Base-by-base conservation (phyloP, 345 rosid genomes). In the Populus nigra region DNA sequence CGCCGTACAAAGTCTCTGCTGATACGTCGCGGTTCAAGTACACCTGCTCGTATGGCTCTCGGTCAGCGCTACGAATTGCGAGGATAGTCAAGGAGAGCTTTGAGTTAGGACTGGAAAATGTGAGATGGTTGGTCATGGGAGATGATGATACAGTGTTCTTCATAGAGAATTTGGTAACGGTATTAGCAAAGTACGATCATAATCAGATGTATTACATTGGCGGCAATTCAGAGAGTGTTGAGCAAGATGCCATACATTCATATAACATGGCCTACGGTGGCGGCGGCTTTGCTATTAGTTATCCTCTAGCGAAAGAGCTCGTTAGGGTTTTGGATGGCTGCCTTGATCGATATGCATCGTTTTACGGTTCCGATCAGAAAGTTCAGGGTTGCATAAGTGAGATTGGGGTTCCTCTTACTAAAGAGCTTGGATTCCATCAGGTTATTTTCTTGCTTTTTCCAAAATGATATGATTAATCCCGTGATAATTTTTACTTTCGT, bases 121-220 rank as follows among this genome's bases (percentile, higher is more conserved):
- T 93, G n/a, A 87, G 97, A 82, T 95, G 98, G 99, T 92, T 92
- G 75, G 97, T 93, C 6, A 82, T 95, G 93, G 99, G 98, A 29
- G 99, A 95, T 20, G 99, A 95, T 53, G 98, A 95, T 80, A 93
- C 97, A 0, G 92, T 95, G 1, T 95, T 95, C 83, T 93, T 90
- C 62, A 72, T 87, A 2, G 98, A 95, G 79, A 95, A 95, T 83
- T 80, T 95, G 43, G 73, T 91, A 12, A 75, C 82, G 20, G 93
- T 95, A 39, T 83, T 95, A 7, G 71, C 66, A 16, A 95, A 90
- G 80, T 95, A 93, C 39, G 97, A 95, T 75, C 96, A 95, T 39
- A 90, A 87, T 62, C 91, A 95, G 81, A 95, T 95, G 99, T 95
- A 90, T 76, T 93, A 95, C 72, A 83, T 95, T 1, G 96, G 98